phyloP scores from a whole-genome alignment of 2,329 filamentous ascomycete genomes.

The Cercospora sojina region DNA sequence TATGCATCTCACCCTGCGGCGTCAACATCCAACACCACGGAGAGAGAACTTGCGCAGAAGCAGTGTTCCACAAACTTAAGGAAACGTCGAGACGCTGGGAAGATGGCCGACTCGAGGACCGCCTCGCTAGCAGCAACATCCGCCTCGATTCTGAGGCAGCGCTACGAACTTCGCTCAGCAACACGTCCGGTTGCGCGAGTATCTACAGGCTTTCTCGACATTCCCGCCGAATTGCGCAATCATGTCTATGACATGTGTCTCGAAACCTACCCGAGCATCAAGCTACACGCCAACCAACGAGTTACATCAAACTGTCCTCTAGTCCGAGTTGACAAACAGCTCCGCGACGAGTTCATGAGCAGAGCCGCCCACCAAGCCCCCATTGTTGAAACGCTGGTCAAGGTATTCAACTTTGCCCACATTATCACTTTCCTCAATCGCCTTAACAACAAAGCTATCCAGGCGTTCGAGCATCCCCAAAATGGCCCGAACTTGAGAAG shows the following conservation, averaged over 20 bases:
- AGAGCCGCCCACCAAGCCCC: background rate
- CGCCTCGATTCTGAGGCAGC: background rate
- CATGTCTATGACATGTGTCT: background rate
- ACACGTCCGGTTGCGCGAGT: background rate
- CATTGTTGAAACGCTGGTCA: background rate
- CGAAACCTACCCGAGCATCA: background rate
- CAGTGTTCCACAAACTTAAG: background rate
- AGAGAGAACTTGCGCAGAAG: background rate
- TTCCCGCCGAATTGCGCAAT: background rate
- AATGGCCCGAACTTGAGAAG: background rate
- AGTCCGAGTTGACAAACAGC: conserved; percentile 2
- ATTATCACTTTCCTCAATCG: conserved; percentile 17
- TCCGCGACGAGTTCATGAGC: conserved; percentile 14
- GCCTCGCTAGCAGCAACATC: background rate
- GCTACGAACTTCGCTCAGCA: background rate
- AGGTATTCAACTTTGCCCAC: conserved; percentile 12
- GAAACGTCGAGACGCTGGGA: background rate
- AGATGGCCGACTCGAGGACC: background rate
- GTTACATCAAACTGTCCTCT: background rate
- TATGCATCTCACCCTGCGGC: background rate
- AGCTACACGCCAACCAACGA: background rate
- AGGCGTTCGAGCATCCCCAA: background rate
- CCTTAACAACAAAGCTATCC: background rate
- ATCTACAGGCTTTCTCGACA: background rate
- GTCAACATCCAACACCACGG: background rate